These are phyloP conservation scores for Epichloe elymi DNA, from an alignment of 2,329 filamentous ascomycete genomes.

Conservation along the genomic window DNA sequence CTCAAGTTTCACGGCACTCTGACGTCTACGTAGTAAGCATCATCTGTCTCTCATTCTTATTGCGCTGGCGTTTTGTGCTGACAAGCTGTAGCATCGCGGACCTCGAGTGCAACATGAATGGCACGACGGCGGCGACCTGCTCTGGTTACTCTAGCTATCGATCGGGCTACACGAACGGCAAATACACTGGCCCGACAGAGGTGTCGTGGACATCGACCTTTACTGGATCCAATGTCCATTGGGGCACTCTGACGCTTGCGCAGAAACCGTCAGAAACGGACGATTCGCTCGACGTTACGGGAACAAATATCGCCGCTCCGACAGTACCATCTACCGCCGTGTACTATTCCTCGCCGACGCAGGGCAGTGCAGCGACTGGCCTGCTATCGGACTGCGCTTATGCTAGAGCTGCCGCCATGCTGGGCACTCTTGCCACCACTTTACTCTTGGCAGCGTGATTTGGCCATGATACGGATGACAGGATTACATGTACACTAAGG, in stretches of 20 bases:
- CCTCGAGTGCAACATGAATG: constrained; percentile 28
- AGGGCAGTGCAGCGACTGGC: not conserved
- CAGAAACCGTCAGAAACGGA: constrained; percentile 21
- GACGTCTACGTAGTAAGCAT: constrained; percentile 28
- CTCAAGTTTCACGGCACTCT: constrained; percentile 30
- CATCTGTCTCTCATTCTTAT: not conserved
- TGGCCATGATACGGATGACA: not conserved
- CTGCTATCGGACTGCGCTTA: not conserved
- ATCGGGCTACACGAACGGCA: constrained; percentile 24
- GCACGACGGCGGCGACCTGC: constrained; percentile 31
- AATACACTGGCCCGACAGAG: constrained; percentile 28
- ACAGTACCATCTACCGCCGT: constrained; percentile 7
- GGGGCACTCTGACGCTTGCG: constrained; percentile 31
- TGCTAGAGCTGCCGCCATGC: not conserved
- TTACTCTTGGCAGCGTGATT: not conserved
- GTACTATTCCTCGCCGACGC: constrained; percentile 5
- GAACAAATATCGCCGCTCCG: constrained; percentile 7
- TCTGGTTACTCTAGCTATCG: constrained; percentile 34
- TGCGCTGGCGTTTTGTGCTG: not conserved
- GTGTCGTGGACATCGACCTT: constrained; percentile 32
- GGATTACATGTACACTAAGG: not conserved
- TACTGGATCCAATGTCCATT: constrained; percentile 26
- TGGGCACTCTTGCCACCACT: not conserved
- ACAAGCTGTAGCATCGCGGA: constrained; percentile 25
- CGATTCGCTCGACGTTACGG: constrained; percentile 14